Evolutionary conservation across 345 rosid genomes (phyloP), one percentile per base, ranked within the genome.

Genomic region (Combretum micranthum): DNA sequence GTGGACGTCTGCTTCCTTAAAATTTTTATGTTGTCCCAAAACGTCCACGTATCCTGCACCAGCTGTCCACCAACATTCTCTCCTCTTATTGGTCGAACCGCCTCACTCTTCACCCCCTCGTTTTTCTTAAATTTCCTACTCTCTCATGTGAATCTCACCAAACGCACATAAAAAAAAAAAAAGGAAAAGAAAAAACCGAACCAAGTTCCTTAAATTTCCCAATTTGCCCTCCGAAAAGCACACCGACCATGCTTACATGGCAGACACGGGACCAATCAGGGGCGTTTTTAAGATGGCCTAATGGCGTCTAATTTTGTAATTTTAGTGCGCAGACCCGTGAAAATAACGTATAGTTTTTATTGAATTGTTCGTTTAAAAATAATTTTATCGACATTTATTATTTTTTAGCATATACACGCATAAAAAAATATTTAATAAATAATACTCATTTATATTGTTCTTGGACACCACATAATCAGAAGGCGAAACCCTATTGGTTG

Each of bases 31-130:
- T 50, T 52, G 64, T 48, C 55, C 15, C 15, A 39, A 32, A 13
- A 43, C 13, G 16, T 20, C 72, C 60, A 53, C 58, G 56, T 63
- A 20, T 42, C 58, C 21, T 23, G 25, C 18, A n/a, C 73, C 81
- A 80, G 81, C 83, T 83, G 75, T 73, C 60, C 43, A 7, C 74
- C 76, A 73, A 32, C 57, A 42, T 53, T 37, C 64, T 48, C 53
- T 47, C 17, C 50, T 44, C 54, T 51, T 37, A 71, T 68, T 69
- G 83, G 72, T 42, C 66, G 50, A 37, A 15, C 56, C 32, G 61
- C 65, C 63, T 25, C 20, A 10, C 42, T 55, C 18, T 20, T 37
- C 19, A 43, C 32, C 10, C 17, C 45, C 19, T 56, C 8, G 14
- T 49, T 21, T 26, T 55, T 56, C 22, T 19, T n/a, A n/a, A n/a